phyloP scores from a whole-genome alignment of 208 protist genomes.

The Leptomonas pyrrhocoris region DNA sequence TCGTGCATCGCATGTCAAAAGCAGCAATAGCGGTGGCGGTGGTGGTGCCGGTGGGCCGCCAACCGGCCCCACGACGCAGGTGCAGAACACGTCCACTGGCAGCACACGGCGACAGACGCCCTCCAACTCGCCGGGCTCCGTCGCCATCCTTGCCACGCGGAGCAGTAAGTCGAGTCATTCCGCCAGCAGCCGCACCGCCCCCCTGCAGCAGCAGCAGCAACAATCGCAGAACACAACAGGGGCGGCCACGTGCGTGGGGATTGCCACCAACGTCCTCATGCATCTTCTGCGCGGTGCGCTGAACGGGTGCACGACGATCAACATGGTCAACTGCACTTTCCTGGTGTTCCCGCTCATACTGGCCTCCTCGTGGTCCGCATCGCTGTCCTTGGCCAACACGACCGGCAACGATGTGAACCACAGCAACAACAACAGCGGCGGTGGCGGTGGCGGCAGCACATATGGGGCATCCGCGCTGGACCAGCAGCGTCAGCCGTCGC shows the following conservation, averaged over 20 bases:
- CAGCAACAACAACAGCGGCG: neutral
- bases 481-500: constrained; percentile 8
- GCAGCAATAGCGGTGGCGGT: neutral
- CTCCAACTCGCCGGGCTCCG: neutral
- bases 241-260: constrained; percentile 63
- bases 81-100: constrained; percentile 24
- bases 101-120: constrained; percentile 17
- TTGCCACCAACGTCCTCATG: constrained; percentile 57
- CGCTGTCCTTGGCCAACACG: neutral
- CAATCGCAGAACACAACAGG: constrained; percentile 12
- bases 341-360: constrained; percentile 62
- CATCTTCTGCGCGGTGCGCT: constrained; percentile 68
- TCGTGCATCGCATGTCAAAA: neutral
- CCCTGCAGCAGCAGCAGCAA: constrained; percentile 19
- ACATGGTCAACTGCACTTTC: constrained; percentile 74
- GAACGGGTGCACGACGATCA: constrained; percentile 67
- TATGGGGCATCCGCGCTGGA: neutral
- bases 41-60: neutral
- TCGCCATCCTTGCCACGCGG: neutral
- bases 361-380: neutral
- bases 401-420: neutral
- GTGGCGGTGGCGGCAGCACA: neutral
- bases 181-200: constrained; percentile 1
- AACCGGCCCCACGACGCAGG: constrained; percentile 17
- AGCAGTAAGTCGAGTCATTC: constrained; percentile 14